These are phyloP conservation scores for Trebouxiophyceae sp. DNA, from an alignment of 163 green algal genomes.

Conservation along the genomic window DNA sequence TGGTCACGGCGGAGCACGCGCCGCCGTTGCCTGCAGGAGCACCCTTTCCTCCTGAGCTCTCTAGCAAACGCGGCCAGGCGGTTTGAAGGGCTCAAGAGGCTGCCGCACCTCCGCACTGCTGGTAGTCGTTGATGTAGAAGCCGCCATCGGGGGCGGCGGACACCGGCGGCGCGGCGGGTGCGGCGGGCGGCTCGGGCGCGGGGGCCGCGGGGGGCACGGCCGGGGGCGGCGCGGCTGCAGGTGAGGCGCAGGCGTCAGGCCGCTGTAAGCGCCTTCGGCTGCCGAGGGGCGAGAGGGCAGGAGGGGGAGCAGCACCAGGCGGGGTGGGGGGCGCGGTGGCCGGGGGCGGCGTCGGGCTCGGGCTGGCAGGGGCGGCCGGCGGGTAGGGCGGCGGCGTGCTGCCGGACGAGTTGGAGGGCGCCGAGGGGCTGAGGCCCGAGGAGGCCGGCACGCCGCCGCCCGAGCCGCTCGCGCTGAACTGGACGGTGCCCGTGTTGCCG, in stretches of 20 bases:
- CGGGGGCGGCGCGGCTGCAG: neutral
- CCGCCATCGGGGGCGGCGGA: neutral
- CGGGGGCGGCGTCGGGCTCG: neutral
- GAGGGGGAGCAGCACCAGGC: neutral
- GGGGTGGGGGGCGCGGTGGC: neutral
- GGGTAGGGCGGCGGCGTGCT: neutral
- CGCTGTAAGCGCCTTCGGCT: too few species aligned
- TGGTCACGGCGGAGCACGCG: neutral
- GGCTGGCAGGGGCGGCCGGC: neutral
- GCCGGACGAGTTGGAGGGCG: neutral
- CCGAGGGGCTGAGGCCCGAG: neutral
- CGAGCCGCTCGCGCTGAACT: conserved; percentile 6
- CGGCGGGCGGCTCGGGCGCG: neutral
- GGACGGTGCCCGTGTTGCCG: conserved; percentile 3
- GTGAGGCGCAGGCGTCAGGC: too few species aligned
- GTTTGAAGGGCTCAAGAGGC: too few species aligned
- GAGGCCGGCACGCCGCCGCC: neutral
- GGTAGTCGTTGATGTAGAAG: conserved; percentile 8
- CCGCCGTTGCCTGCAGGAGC: neutral
- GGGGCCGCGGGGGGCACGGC: neutral
- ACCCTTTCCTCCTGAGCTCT: too few species aligned
- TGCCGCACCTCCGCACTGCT: conserved; percentile 8
- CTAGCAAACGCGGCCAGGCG: too few species aligned
- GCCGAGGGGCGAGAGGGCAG: too few species aligned
- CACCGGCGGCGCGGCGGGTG: neutral